Base-by-base conservation (phyloP, 2,329 filamentous ascomycete genomes). In the Diaporthe eres region DNA sequence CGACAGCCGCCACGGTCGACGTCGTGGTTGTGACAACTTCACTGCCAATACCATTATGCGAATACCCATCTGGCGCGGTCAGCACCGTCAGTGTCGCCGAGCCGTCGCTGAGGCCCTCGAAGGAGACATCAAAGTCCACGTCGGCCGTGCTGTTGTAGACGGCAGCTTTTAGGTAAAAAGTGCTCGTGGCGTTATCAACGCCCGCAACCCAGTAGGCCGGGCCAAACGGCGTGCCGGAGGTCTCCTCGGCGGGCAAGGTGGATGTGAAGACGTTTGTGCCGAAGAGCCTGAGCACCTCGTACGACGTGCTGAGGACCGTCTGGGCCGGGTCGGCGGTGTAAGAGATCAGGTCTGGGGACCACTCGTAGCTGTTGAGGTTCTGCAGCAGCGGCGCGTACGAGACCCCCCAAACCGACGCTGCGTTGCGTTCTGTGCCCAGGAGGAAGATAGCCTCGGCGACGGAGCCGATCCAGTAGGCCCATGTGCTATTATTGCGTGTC, bases 371-470 rank as follows among this genome's bases (percentile, higher is more conserved):
- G 80, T 89, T 87, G 79, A 89, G 83, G 80, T 87, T 88, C 57
- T 77, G 74, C 12, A 77, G 63, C 3, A 77, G 61, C 3, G 76
- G 76, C 10, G 76, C 76, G 55, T 75, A 75, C 5, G 70, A 71
- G 2, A 60, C 57, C 1, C 73, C 74, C 74, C 70, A 73, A 1
- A 75, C 74, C 1, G 49, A 31, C 57, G 75, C 76, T 25, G 74
- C 71, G 80, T 90, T 90, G 68, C 88, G 84, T 82, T 90, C 88
- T n/a, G 86, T 85, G 47, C 88, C 88, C 71, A 90, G 82, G 17
- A 89, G 82, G 78, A 86, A 90, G n/a, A 90, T 84, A 22, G 87
- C 89, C 78, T 91, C 88, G 19, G 88, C 88, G 3, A 94, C 90
- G 12, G 89, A 86, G 37, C 90, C 91, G 68, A 90, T 89, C 90